These are phyloP conservation scores for Batkoa obscura DNA, from an alignment of 371 early-diverging fungal genomes.

Conservation along the genomic window DNA sequence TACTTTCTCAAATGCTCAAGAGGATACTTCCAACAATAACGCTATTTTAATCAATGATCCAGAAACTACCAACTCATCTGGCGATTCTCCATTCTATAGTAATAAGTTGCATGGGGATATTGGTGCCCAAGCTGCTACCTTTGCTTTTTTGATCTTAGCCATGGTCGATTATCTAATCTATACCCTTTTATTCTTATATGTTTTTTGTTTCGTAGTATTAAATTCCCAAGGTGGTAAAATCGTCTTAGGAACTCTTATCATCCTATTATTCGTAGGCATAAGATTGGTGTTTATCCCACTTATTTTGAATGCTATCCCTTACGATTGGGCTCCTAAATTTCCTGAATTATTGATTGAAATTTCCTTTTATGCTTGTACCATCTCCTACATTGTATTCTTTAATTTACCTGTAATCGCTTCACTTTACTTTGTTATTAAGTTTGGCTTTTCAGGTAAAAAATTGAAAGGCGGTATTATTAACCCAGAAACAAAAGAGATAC, in stretches of 20 bases:
- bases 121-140: not conserved
- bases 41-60: too few relatives aligned
- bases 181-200: not conserved
- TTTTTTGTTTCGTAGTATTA: not conserved
- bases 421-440: conserved; percentile 5
- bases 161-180: not conserved
- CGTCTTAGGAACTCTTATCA: not conserved
- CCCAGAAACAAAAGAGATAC: not conserved
- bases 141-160: not conserved
- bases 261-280: not conserved
- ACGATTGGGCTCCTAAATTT: conserved; percentile 2
- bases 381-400: conserved; percentile 5
- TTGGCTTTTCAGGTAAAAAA: conserved; percentile 1
- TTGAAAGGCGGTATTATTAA: not conserved
- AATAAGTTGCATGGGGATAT: conserved; percentile 1
- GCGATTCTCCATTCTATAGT: too few relatives aligned
- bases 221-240: not conserved
- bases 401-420: conserved; percentile 1
- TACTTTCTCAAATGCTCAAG: too few relatives aligned
- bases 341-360: not conserved
- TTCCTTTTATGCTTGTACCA: conserved; percentile 4
- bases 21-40: too few relatives aligned
- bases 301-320: conserved; percentile 4
- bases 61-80: too few relatives aligned
- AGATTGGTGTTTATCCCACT: conserved; percentile 1